phyloP scores from a whole-genome alignment of 257 asterid species.

The Forsythia viridissima region DNA sequence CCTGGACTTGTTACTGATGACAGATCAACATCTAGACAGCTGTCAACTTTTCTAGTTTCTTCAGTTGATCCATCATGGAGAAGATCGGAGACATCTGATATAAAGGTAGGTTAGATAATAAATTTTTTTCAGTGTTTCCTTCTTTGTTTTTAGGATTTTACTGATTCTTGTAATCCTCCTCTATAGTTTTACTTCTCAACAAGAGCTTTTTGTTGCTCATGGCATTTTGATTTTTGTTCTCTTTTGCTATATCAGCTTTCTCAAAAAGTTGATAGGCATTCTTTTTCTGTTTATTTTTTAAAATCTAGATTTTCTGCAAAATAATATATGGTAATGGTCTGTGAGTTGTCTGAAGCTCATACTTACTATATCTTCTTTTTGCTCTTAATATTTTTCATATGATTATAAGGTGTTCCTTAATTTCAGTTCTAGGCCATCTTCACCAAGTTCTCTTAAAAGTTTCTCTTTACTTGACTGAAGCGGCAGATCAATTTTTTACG shows the following conservation, averaged over 20 bases:
- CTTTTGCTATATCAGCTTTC: neutral
- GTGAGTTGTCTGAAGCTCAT: constrained; percentile 15
- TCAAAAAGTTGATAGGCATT: constrained; percentile 4
- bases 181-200: neutral
- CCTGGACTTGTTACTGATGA: constrained; percentile 85
- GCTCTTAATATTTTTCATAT: neutral
- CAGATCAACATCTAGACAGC: constrained; percentile 63
- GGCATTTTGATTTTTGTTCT: neutral
- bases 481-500: constrained; percentile 6
- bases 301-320: neutral
- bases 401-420: constrained; percentile 1
- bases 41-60: constrained; percentile 72
- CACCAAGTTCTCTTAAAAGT: neutral
- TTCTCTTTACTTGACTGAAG: constrained; percentile 7
- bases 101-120: constrained; percentile 58
- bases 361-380: neutral
- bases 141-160: constrained; percentile 6
- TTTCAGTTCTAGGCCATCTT: neutral
- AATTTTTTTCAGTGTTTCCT: constrained; percentile 13
- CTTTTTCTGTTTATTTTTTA: constrained; percentile 6
- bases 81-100: constrained; percentile 87
- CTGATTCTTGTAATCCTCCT: neutral
- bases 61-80: constrained; percentile 81
- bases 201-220: neutral
- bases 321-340: neutral